These are phyloP conservation scores for Aphanomyces invadans DNA, from an alignment of 352 stramenopile genomes.

Conservation along the genomic window DNA sequence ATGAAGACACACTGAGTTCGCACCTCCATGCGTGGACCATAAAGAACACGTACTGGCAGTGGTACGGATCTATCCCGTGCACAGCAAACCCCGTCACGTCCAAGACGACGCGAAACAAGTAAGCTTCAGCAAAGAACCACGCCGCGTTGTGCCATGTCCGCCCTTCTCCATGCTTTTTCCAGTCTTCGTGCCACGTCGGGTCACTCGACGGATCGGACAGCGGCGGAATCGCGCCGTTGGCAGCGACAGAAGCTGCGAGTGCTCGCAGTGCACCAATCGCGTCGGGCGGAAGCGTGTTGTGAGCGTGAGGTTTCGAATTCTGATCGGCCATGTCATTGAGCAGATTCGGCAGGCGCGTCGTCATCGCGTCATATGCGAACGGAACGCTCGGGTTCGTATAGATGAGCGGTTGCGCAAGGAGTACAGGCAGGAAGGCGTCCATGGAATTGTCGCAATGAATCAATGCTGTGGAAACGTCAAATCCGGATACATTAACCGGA, in stretches of 20 bases:
- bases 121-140: constrained; percentile 68
- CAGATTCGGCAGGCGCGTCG: constrained; percentile 45
- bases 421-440: constrained; percentile 11
- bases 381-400: constrained; percentile 24
- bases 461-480: not conserved
- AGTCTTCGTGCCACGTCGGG: constrained; percentile 35
- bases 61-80: constrained; percentile 54
- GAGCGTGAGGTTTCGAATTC: constrained; percentile 30
- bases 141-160: constrained; percentile 69
- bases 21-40: not conserved
- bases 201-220: constrained; percentile 32
- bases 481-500: constrained; percentile 5
- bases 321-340: constrained; percentile 44
- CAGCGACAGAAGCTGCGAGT: constrained; percentile 41
- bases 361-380: constrained; percentile 62
- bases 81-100: constrained; percentile 56
- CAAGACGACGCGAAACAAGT: constrained; percentile 65
- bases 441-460: not conserved
- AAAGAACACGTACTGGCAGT: constrained; percentile 32
- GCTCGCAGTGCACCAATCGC: constrained; percentile 34
- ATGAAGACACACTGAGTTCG: not conserved
- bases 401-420: constrained; percentile 20
- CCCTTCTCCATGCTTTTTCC: constrained; percentile 31
- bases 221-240: constrained; percentile 39
- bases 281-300: constrained; percentile 30